Evolutionary conservation across 495 filamentous ascomycete species (phyloP).

Genomic region (Copromyces sp.): DNA sequence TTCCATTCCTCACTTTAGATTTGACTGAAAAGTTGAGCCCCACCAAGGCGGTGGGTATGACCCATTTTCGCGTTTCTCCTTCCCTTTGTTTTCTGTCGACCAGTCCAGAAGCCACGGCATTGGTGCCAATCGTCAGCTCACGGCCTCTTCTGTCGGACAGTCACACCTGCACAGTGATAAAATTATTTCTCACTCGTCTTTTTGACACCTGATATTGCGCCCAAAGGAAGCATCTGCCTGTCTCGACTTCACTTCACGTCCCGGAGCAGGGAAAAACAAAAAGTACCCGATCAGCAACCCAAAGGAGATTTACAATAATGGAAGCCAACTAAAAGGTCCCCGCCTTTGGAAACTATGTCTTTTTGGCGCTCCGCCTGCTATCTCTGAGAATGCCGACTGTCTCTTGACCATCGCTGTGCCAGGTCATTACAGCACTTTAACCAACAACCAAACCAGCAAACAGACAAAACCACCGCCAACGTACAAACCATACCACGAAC

Average conservation of each 20-base stretch:
- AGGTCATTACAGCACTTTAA: constrained; percentile 22
- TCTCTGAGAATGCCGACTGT: constrained; percentile 23
- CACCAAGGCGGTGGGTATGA: not conserved
- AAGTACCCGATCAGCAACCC: constrained; percentile 9
- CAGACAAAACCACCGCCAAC: not conserved
- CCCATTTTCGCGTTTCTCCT: not conserved
- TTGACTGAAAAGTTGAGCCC: not conserved
- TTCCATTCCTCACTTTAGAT: not conserved
- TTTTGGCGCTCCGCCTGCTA: constrained; percentile 18
- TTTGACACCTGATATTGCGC: not conserved
- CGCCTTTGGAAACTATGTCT: constrained; percentile 16
- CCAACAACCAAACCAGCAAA: not conserved
- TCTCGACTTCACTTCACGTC: not conserved
- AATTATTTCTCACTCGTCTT: not conserved
- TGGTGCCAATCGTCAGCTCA: not conserved
- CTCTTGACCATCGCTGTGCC: constrained; percentile 14
- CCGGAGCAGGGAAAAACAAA: not conserved
- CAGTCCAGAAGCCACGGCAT: not conserved
- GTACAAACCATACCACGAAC: constrained; percentile 5
- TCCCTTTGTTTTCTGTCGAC: not conserved
- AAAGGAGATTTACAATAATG: constrained; percentile 6
- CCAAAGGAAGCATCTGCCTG: not conserved
- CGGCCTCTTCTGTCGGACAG: not conserved
- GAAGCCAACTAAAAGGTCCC: constrained; percentile 7
- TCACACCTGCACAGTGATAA: not conserved